Evolutionary conservation across 2,329 filamentous ascomycete genomes (phyloP), one percentile per base, ranked within the genome.

Genomic region (Pyrenophora graminea): DNA sequence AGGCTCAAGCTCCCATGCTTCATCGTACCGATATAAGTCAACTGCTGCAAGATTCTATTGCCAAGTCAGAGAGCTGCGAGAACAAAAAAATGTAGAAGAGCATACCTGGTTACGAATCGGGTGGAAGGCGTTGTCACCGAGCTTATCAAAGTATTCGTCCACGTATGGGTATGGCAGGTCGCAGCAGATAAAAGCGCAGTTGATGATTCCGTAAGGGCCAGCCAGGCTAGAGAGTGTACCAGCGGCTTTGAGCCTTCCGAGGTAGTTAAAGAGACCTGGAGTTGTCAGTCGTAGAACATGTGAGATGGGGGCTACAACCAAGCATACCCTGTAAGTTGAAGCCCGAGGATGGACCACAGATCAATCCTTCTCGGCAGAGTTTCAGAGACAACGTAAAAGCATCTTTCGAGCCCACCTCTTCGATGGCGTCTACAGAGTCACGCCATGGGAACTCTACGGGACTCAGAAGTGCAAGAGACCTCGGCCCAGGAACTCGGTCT

Each of bases 141-240:
- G 70, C 58, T 83, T 84, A 21, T 80, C 74, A 57, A 85, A 86
- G 60, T 86, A 86, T 56, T 82, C 81, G 19, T 77, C 73, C 38
- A 86, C 78, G 52, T 86, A 86, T 62, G 86, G 83, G 56, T 86
- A 86, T 0, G 84, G 84, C 21, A 86, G 56, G 49, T 87, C 84
- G 50, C 83, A 85, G 68, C 83, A 86, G 3, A 85, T 66, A 64
- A 86, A 86, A 0, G 50, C 61, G 31, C 61, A 64, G 10, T 59
- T 49, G 25, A 62, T 42, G 19, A 57, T 17, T 0, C 58, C 59
- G 4, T 58, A 43, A 3, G 45, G 30, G 1, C 44, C 50, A 8
- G 53, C 49, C 2, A 63, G 52, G 2, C 54, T 48, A 1, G 44
- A 46, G 8, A 63, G 31, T 1, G 48, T 60, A 4, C 57, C 59